Conservation (phyloP, 2,329 filamentous ascomycete genomes). For the Fusarium sp. region DNA sequence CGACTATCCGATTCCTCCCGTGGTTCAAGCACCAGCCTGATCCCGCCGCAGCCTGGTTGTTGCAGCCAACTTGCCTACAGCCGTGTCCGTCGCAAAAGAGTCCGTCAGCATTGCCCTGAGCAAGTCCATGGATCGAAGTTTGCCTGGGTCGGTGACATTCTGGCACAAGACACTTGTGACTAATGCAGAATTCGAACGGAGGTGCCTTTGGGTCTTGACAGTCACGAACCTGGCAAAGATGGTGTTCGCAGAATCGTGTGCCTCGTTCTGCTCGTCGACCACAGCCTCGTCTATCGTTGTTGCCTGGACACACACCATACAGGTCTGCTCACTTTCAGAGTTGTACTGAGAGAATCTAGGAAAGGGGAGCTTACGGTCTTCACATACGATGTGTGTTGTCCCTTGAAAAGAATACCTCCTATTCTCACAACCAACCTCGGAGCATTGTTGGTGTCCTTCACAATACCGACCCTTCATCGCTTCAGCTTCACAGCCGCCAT, state of each 20-base stretch:
- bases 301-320: conserved; percentile 17
- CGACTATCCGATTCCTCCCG: not conserved
- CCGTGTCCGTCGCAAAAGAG: conserved; percentile 37
- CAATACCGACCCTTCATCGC: conserved; percentile 37
- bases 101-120: not conserved
- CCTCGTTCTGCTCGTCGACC: conserved; percentile 15
- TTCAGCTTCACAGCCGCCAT: conserved; percentile 42
- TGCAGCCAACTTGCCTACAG: conserved; percentile 36
- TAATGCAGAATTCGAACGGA: conserved; percentile 32
- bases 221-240: conserved; percentile 39
- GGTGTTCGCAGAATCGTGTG: conserved; percentile 30
- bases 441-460: conserved; percentile 31
- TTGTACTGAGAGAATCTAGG: too few relatives aligned
- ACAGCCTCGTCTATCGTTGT: conserved; percentile 20
- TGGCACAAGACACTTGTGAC: conserved; percentile 29
- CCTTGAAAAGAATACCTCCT: conserved; percentile 22
- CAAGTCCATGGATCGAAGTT: not conserved
- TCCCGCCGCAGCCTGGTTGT: conserved; percentile 12
- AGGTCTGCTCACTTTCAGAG: conserved; percentile 15
- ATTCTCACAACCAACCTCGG: conserved; percentile 11
- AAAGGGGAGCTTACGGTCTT: conserved; percentile 39
- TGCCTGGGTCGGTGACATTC: conserved; percentile 30
- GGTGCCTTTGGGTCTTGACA: conserved; percentile 29
- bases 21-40: conserved; percentile 33
- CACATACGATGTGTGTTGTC: conserved; percentile 27